Base-by-base conservation (phyloP, 2,329 filamentous ascomycete species). In the Emmonsiellopsis sp. region DNA sequence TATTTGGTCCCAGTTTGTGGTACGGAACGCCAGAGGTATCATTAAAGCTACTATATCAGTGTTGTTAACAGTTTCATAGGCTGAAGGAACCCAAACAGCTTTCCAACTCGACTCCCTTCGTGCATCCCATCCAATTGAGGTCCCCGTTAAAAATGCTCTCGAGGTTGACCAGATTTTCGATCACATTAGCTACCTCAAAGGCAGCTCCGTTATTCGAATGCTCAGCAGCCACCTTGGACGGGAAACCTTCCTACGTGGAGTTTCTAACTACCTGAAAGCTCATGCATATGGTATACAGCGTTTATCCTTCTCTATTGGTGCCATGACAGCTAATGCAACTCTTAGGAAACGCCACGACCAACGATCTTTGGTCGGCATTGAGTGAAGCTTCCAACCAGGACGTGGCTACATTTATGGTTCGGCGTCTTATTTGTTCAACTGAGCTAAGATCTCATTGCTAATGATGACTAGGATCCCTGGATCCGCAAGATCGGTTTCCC, bases 151-250 rank as follows among this genome's bases (percentile, higher is more conserved):
- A 62, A 91, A 96, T 68, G 93, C 91, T 32, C 81, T 97, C 9
- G 93, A 97, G 62, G 89, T 97, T 59, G 94, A 97, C 70, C 93
- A 98, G 70, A 95, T 97, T 60, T 98, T 98, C 66, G 93, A 98
- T 69, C 82, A 86, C 68, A 97, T 98, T 72, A 94, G 88, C 72
- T 98, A 97, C 68, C 79, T 94, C 58, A 97, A 98, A 76, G 93
- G 93, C 37, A 95, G 89, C 74, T 95, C 92, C 2, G 88, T 93
- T 55, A 93, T 98, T 65, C 87, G 93, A 65, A 98, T 98, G 93
- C 74, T 98, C 63, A 92, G 89, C 62, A 85, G 86, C 63, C 88
- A 97, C 69, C 82, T 98, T 15, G 90, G 90, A 11, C 84, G 87
- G 51, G 84, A 95, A 64, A 87, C 82, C 1, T 98, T 98, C 78